phyloP scores from a whole-genome alignment of 805 yeast genomes.

The Aciculoconidium aculeatum region DNA sequence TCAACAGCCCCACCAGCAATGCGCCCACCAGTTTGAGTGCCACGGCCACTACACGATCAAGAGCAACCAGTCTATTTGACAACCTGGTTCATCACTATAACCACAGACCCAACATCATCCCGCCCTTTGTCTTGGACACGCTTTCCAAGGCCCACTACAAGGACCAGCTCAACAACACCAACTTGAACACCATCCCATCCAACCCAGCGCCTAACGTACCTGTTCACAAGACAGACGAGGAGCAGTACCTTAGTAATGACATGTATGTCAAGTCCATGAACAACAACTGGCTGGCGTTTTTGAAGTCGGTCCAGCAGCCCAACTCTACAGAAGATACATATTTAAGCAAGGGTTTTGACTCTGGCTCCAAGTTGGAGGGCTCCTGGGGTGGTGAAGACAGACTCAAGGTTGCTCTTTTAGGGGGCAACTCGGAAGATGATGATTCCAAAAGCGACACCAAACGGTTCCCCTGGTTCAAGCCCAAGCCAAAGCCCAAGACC shows the following conservation, averaged over 20 bases:
- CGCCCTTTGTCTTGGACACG: conserved; percentile 61
- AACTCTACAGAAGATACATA: conserved; percentile 26
- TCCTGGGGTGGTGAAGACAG: conserved; percentile 72
- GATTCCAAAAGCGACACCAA: conserved; percentile 12
- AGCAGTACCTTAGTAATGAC: conserved; percentile 32
- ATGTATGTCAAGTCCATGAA: conserved; percentile 33
- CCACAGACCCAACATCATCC: conserved; percentile 37
- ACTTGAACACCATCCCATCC: conserved; percentile 17
- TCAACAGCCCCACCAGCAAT: conserved; percentile 1
- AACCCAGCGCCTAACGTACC: conserved; percentile 4
- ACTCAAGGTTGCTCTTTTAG: conserved; percentile 47
- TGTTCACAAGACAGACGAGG: conserved; percentile 16
- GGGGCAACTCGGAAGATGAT: conserved; percentile 28
- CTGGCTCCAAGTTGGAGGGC: conserved; percentile 39
- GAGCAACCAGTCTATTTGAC: conserved; percentile 7
- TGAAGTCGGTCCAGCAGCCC: conserved; percentile 43
- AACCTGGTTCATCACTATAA: conserved; percentile 26
- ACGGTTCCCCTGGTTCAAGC: conserved; percentile 7
- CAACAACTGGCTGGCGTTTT: conserved; percentile 47
- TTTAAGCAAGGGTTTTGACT: conserved; percentile 10
- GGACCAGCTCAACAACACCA: conserved; percentile 29
- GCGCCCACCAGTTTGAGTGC: not conserved
- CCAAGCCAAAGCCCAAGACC: conserved; percentile 3
- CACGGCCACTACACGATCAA: no score
- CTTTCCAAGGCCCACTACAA: conserved; percentile 38